phyloP scores from a whole-genome alignment of 345 rosid species.

The Euphorbia tirucalli region DNA sequence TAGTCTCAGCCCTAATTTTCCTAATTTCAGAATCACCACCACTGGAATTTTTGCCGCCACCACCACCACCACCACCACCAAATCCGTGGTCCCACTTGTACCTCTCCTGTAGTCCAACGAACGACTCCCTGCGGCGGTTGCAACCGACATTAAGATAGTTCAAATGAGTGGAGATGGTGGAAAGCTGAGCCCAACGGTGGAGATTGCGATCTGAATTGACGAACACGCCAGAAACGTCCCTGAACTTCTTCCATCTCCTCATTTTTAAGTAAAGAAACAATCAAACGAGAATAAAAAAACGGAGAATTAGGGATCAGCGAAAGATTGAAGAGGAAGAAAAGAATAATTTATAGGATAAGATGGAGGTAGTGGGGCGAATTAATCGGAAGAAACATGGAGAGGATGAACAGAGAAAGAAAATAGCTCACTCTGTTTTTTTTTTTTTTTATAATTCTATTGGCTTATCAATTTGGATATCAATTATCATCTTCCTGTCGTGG shows the following conservation, averaged over 20 bases:
- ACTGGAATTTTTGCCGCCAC: conserved; percentile 6
- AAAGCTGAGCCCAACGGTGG: neutral
- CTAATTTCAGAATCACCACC: conserved; percentile 27
- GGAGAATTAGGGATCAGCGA: neutral
- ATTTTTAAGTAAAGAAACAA: neutral
- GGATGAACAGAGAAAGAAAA: neutral
- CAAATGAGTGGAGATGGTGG: conserved; percentile 41
- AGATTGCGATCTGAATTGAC: neutral
- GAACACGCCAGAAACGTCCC: neutral
- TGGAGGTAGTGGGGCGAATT: neutral
- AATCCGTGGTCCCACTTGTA: conserved; percentile 59
- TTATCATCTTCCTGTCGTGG: neutral
- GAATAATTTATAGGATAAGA: neutral
- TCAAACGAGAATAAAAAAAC: too few relatives aligned
- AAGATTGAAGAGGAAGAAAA: neutral
- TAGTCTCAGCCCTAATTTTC: conserved; percentile 78
- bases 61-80: conserved; percentile 42
- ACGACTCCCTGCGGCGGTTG: conserved; percentile 43
- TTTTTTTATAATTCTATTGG: neutral
- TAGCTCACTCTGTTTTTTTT: neutral
- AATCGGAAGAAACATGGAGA: conserved; percentile 11
- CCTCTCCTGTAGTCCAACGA: conserved; percentile 52
- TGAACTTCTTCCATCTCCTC: conserved; percentile 7
- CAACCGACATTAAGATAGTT: conserved; percentile 39
- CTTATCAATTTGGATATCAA: neutral